Conservation (phyloP, 805 yeast genomes). For the Pichia cabralensis region DNA sequence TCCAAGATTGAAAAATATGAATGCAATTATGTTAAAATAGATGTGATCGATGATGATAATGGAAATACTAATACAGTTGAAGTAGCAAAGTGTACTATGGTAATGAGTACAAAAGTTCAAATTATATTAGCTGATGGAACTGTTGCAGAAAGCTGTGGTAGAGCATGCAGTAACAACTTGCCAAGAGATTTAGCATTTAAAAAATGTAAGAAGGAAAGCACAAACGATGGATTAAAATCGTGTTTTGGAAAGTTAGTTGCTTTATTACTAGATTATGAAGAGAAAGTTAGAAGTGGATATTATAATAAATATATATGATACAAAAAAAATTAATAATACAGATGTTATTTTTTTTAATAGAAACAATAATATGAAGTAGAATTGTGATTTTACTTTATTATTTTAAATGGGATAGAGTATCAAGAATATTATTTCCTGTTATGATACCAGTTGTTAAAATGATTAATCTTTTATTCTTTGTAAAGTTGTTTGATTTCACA, state of each 20-base stretch:
- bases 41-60: too few species aligned
- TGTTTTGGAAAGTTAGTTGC: conserved; percentile 31
- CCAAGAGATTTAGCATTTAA: conserved; percentile 27
- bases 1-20: neutral
- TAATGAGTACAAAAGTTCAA: conserved; percentile 21
- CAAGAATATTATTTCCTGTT: conserved; percentile 26
- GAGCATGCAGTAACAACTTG: conserved; percentile 27
- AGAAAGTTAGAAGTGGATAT: conserved; percentile 16
- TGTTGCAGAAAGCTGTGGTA: conserved; percentile 28
- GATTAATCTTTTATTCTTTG: conserved; percentile 27
- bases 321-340: neutral
- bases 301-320: conserved; percentile 12
- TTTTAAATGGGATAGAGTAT: conserved; percentile 9
- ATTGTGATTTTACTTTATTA: too few species aligned
- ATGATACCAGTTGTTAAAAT: conserved; percentile 37
- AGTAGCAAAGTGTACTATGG: neutral
- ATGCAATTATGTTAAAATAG: too few species aligned
- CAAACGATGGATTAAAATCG: conserved; percentile 33
- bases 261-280: conserved; percentile 22
- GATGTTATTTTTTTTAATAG: too few species aligned
- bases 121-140: conserved; percentile 37
- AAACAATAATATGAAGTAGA: neutral
- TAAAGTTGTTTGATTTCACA: conserved; percentile 32
- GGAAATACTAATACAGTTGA: neutral
- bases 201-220: conserved; percentile 38